phyloP scores from a whole-genome alignment of 2,329 filamentous ascomycete genomes.

The Simplicillium aogashimaense region DNA sequence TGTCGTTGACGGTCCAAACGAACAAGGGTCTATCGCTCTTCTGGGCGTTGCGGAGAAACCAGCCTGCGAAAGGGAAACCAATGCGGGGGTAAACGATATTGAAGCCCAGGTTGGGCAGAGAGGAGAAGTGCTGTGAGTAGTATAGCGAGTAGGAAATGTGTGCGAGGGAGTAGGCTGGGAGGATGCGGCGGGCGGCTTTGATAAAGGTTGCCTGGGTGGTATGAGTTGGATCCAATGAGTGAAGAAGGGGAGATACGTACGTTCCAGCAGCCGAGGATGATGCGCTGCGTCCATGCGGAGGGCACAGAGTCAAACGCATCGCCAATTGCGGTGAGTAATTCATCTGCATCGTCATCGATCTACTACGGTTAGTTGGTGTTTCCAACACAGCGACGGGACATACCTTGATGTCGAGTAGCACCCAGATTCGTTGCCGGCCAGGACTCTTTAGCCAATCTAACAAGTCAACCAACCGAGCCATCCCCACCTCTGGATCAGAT shows the following conservation, averaged over 20 bases:
- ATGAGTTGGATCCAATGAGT: background rate
- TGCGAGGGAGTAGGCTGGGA: constrained; percentile 54
- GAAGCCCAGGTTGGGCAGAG: constrained; percentile 58
- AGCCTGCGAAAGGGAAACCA: constrained; percentile 54
- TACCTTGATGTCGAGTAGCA: constrained; percentile 84
- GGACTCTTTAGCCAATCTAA: constrained; percentile 60
- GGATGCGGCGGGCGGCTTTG: constrained; percentile 47
- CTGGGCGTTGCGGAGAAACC: constrained; percentile 54
- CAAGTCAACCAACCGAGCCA: constrained; percentile 68
- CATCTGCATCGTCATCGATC: constrained; percentile 59
- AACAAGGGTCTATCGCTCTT: constrained; percentile 47
- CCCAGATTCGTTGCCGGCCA: constrained; percentile 60
- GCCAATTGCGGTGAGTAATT: constrained; percentile 61
- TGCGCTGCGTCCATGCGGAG: constrained; percentile 58
- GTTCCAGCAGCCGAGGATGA: constrained; percentile 78
- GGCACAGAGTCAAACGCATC: constrained; percentile 46
- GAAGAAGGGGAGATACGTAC: constrained; percentile 26
- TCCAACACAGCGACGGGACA: constrained; percentile 3
- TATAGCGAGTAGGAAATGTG: constrained; percentile 57
- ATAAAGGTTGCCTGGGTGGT: constrained; percentile 52
- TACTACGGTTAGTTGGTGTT: constrained; percentile 16
- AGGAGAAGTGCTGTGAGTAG: constrained; percentile 63
- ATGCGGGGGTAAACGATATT: constrained; percentile 65
- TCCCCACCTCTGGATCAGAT: constrained; percentile 54
- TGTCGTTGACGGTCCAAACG: constrained; percentile 81